Conservation (phyloP, 768 basidiomycete genomes). For the Imleria badia region DNA sequence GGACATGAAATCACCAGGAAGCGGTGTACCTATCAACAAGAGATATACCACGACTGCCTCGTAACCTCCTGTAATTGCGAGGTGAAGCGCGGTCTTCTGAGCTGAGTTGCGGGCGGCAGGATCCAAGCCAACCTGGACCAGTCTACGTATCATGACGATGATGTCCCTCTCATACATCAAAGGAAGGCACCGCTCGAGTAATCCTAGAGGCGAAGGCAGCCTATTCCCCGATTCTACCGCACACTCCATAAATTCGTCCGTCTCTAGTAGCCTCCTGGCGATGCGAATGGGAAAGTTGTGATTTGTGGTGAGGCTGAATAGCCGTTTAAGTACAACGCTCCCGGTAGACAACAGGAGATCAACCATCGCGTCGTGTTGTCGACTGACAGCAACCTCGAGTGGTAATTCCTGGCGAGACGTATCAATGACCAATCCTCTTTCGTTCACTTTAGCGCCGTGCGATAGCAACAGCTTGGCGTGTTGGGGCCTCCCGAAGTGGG, state of each 20-base stretch:
- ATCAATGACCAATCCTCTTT: constrained; percentile 3
- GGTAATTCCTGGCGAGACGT: not conserved
- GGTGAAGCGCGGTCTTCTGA: not conserved
- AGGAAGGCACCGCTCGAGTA: constrained; percentile 1
- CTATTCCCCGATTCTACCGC: not conserved
- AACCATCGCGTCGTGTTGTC: not conserved
- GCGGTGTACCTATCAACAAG: not conserved
- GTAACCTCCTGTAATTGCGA: constrained; percentile 4
- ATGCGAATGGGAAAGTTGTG: constrained; percentile 1
- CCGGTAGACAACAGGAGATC: constrained; percentile 1
- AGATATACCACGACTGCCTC: not conserved
- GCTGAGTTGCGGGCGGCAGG: not conserved
- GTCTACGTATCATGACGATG: constrained; percentile 5
- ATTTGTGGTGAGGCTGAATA: not conserved
- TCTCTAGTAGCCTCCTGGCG: constrained; percentile 4
- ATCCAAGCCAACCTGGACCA: constrained; percentile 3
- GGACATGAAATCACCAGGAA: not conserved
- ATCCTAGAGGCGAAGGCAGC: not conserved
- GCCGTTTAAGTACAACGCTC: not conserved
- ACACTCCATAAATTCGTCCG: constrained; percentile 8
- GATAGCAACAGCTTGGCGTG: constrained; percentile 1
- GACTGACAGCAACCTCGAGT: constrained; percentile 8
- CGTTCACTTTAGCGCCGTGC: constrained; percentile 1
- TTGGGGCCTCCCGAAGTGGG: constrained; percentile 3
- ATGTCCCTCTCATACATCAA: constrained; percentile 6